Conservation (phyloP, 306 rosid species). For the Crataegus laevigata region DNA sequence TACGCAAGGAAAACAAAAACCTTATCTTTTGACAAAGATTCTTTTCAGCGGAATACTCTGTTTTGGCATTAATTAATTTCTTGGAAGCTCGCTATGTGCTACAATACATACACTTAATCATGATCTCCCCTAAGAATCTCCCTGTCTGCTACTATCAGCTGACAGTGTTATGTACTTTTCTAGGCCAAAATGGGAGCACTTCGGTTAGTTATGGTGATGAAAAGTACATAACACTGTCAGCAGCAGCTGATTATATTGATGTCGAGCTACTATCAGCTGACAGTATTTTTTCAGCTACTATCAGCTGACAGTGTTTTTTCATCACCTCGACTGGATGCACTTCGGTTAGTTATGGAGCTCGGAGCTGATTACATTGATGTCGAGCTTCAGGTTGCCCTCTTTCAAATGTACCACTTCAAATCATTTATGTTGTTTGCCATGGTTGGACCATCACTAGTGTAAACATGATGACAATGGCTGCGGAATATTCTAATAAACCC, state of each 20-base stretch:
- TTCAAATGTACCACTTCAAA: background rate
- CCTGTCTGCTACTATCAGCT: background rate
- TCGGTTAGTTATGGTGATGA: no score
- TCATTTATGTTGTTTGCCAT: background rate
- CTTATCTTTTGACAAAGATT: no score
- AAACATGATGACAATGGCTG: background rate
- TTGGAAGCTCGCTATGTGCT: no score
- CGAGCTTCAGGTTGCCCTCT: slow-evolving; percentile 66
- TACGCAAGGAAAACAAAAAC: no score
- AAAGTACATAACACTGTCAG: no score
- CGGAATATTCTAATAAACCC: no score
- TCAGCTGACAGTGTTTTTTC: no score
- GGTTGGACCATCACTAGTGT: background rate
- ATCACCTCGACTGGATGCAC: slow-evolving; percentile 49
- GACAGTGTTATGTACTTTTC: background rate
- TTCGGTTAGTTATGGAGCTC: slow-evolving; percentile 62
- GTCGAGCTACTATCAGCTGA: no score
- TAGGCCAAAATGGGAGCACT: slow-evolving; percentile 85
- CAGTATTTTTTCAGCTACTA: no score
- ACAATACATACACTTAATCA: no score
- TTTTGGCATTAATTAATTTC: background rate
- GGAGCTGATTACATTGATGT: slow-evolving; percentile 86
- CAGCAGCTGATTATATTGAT: no score
- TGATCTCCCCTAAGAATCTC: background rate
- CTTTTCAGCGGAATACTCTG: no score